Percentiles rank a stretch among this genome's conserved stretches.
These are phyloP conservation scores for Fagopyrum homotropicum DNA, from an alignment of 148 eudicot genomes.

Conservation along the genomic window DNA sequence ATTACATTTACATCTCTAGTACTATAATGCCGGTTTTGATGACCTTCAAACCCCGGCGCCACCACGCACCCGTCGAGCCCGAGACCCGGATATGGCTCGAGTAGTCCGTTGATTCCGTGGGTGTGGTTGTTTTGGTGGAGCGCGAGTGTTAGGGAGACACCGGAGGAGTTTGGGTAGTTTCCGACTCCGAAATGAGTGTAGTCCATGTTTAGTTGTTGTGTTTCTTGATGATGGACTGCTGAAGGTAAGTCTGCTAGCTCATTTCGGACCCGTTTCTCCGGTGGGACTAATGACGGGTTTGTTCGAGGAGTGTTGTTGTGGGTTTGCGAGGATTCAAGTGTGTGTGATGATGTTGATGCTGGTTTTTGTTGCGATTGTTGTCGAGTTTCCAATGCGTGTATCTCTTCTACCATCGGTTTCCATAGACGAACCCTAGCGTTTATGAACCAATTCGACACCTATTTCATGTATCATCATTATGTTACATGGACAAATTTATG, in stretches of 20 bases:
- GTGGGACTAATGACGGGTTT: slow-evolving; percentile 1
- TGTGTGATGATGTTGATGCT: background rate
- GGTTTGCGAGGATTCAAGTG: background rate
- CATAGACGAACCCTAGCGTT: slow-evolving; percentile 73
- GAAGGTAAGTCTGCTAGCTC: slow-evolving; percentile 4
- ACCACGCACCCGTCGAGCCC: background rate
- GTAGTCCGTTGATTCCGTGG: slow-evolving; percentile 3
- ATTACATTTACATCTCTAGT: slow-evolving; percentile 7
- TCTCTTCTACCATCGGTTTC: slow-evolving; percentile 72
- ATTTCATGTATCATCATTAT: background rate
- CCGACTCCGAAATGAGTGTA: slow-evolving; percentile 3
- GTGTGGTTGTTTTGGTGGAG: slow-evolving; percentile 16
- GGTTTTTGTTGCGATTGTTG: slow-evolving; percentile 7
- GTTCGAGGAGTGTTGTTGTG: background rate
- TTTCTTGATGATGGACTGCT: background rate
- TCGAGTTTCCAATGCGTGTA: slow-evolving; percentile 15
- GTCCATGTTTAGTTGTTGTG: slow-evolving; percentile 2
- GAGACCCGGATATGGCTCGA: slow-evolving; percentile 6
- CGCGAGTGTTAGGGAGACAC: slow-evolving; percentile 15
- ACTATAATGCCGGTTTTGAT: slow-evolving; percentile 1
- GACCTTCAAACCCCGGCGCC: slow-evolving; percentile 13
- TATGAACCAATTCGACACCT: slow-evolving; percentile 91
- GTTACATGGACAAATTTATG: background rate
- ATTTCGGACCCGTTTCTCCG: slow-evolving; percentile 12
- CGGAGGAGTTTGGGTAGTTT: background rate